A percentile compares a stretch with the other conserved stretches of the same genome.
phyloP scores from a whole-genome alignment of 1,139 yeast genomes.

The Geotrichum aggregatum region DNA sequence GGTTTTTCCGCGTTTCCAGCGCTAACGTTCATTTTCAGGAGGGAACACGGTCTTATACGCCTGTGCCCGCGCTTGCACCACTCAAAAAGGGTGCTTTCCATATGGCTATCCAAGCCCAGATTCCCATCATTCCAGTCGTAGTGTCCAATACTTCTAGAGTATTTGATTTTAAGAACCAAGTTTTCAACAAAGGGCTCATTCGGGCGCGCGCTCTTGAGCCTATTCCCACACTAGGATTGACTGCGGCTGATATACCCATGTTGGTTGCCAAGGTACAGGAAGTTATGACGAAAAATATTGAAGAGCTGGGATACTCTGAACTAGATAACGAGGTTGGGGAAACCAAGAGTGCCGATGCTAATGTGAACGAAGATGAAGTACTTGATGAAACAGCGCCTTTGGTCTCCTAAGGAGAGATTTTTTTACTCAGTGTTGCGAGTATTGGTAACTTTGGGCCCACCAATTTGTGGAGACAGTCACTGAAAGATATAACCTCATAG shows the following conservation, averaged over 20 bases:
- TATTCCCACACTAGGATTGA: slow-evolving; percentile 53
- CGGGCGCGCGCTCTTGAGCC: slow-evolving; percentile 65
- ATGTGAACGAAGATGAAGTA: too few species aligned
- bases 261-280: slow-evolving; percentile 43
- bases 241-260: slow-evolving; percentile 56
- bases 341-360: too few species aligned
- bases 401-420: too few species aligned
- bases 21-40: slow-evolving; percentile 40
- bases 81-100: slow-evolving; percentile 98
- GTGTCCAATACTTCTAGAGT: slow-evolving; percentile 74
- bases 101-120: slow-evolving; percentile 84
- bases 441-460: too few species aligned
- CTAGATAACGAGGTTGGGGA: too few species aligned
- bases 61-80: slow-evolving; percentile 66
- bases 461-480: too few species aligned
- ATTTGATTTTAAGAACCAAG: slow-evolving; percentile 35
- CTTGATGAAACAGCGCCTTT: too few species aligned
- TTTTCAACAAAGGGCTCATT: slow-evolving; percentile 52
- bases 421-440: too few species aligned
- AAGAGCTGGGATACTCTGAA: slow-evolving; percentile 31
- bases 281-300: slow-evolving; percentile 43
- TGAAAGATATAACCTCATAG: too few species aligned
- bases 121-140: slow-evolving; percentile 84
- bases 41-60: slow-evolving; percentile 84
- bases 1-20: background rate